Evolutionary conservation across 2,329 filamentous ascomycete genomes (phyloP).

Genomic region (Mycogone perniciosa): DNA sequence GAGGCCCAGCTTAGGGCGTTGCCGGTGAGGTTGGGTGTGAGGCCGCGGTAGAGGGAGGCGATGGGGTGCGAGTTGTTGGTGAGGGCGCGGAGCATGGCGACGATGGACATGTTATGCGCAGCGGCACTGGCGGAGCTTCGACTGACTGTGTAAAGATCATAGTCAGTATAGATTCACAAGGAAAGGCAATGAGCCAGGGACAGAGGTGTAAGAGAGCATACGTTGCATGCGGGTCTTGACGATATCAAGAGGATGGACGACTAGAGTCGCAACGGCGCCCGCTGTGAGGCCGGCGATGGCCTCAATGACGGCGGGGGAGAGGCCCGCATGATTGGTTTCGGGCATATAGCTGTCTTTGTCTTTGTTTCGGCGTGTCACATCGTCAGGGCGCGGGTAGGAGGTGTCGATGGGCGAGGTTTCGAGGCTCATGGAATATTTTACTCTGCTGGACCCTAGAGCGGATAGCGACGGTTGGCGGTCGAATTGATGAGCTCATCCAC

Average conservation of each 20-base stretch:
- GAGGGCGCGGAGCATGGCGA: constrained; percentile 47
- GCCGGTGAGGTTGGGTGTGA: constrained; percentile 84
- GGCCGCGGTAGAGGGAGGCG: constrained; percentile 75
- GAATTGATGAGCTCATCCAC: too few relatives aligned
- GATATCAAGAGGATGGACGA: constrained; percentile 87
- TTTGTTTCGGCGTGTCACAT: constrained; percentile 20
- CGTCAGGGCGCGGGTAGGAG: constrained; percentile 5
- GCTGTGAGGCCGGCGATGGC: constrained; percentile 84
- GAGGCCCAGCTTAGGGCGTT: constrained; percentile 87
- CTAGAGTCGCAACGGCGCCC: constrained; percentile 77
- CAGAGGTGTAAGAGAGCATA: constrained; percentile 29
- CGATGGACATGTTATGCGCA: constrained; percentile 39
- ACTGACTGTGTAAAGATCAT: constrained; percentile 37
- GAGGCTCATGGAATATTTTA: constrained; percentile 7
- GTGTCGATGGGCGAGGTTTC: constrained; percentile 4
- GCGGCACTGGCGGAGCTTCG: constrained; percentile 36
- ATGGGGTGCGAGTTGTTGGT: constrained; percentile 48
- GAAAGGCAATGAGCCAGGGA: neutral
- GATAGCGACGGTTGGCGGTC: neutral
- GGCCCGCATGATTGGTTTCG: constrained; percentile 46
- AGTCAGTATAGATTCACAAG: neutral
- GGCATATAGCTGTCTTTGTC: constrained; percentile 35
- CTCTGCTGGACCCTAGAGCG: neutral
- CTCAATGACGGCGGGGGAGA: constrained; percentile 76
- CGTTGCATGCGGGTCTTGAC: constrained; percentile 94